Conservation (phyloP, 108 stramenopile genomes). For the Pseudonitzschia pungens region DNA sequence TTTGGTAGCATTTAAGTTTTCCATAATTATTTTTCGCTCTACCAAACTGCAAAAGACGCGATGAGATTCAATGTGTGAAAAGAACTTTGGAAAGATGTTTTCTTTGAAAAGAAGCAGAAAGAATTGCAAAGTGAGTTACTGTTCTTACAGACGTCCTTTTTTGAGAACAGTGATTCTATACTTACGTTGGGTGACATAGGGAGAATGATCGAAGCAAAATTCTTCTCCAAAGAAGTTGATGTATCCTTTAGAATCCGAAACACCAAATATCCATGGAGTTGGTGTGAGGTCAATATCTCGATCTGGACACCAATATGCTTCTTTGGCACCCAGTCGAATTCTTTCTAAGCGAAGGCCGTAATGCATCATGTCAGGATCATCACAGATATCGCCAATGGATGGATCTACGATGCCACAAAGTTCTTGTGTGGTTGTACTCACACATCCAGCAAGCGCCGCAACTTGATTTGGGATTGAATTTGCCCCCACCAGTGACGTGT, state of each 20-base stretch:
- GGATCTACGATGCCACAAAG: constrained; percentile 3
- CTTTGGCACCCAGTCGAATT: neutral
- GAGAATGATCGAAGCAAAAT: constrained; percentile 53
- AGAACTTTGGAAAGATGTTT: constrained; percentile 36
- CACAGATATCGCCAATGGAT: constrained; percentile 14
- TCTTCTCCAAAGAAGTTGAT: constrained; percentile 65
- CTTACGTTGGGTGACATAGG: constrained; percentile 45
- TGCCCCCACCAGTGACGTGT: constrained; percentile 43
- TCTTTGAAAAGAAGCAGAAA: neutral
- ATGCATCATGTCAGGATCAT: constrained; percentile 7
- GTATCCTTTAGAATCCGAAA: constrained; percentile 38
- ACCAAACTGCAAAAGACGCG: constrained; percentile 43
- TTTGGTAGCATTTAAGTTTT: neutral
- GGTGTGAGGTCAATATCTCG: neutral
- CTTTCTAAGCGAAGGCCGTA: constrained; percentile 13
- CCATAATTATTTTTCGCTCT: constrained; percentile 19
- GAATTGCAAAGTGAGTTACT: neutral
- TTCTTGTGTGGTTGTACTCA: constrained; percentile 9
- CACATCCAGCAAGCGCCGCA: constrained; percentile 45
- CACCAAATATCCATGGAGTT: constrained; percentile 35
- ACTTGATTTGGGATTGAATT: constrained; percentile 52
- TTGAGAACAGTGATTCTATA: neutral
- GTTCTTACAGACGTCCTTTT: neutral
- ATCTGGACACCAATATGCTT: constrained; percentile 27
- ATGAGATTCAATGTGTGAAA: constrained; percentile 36